These are phyloP conservation scores for Phytophthora sp. DNA, from an alignment of 352 stramenopile species.

Conservation along the genomic window DNA sequence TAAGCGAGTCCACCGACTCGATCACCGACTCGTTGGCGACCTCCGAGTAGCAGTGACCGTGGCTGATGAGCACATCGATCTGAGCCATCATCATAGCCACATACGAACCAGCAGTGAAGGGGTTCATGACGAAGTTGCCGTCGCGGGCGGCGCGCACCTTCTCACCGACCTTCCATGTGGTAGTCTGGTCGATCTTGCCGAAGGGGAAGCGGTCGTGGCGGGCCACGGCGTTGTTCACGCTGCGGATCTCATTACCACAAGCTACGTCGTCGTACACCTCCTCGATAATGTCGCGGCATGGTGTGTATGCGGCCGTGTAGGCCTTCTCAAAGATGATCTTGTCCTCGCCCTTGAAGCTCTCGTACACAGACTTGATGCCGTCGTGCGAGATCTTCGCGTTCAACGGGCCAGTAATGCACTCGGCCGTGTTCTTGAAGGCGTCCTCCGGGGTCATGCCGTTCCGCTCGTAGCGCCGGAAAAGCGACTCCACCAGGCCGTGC, in stretches of 20 bases:
- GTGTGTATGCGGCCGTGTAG: constrained; percentile 96
- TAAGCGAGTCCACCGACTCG: constrained; percentile 97
- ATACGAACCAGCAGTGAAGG: constrained; percentile 97
- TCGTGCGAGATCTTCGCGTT: constrained; percentile 98
- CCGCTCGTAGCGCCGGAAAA: constrained; percentile 96
- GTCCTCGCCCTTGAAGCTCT: constrained; percentile 92
- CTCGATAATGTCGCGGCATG: constrained; percentile 97
- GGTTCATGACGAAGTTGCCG: constrained; percentile 97
- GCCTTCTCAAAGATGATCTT: constrained; percentile 95
- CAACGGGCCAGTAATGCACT: constrained; percentile 98
- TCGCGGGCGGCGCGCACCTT: constrained; percentile 95
- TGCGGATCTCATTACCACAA: constrained; percentile 98
- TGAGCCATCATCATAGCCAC: constrained; percentile 99
- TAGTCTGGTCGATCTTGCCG: constrained; percentile 97
- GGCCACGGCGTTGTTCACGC: constrained; percentile 97
- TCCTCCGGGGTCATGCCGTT: constrained; percentile 95
- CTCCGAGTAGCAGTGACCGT: constrained; percentile 97
- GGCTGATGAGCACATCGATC: constrained; percentile 97
- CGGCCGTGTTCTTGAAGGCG: constrained; percentile 95
- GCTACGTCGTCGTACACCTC: constrained; percentile 99
- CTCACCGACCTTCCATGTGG: constrained; percentile 97
- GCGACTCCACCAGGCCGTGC: constrained; percentile 97
- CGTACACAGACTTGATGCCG: constrained; percentile 97
- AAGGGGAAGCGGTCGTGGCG: constrained; percentile 95
- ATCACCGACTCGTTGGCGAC: constrained; percentile 99